Percentiles rank a stretch among this genome's conserved stretches.
phyloP scores from a whole-genome alignment of 768 basidiomycete species.

The Lentinula lateritia region DNA sequence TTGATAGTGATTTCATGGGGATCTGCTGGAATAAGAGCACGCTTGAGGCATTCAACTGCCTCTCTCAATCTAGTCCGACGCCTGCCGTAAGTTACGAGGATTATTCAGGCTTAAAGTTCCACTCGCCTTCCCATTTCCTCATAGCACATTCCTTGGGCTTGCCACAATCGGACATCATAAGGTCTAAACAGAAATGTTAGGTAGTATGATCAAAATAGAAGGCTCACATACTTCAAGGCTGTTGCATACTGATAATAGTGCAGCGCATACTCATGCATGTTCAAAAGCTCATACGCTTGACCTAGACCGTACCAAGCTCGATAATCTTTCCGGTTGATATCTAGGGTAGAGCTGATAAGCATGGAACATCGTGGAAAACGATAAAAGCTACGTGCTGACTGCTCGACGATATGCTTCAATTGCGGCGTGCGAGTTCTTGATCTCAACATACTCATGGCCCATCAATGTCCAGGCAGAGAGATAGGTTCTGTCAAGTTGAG shows the following conservation, averaged over 20 bases:
- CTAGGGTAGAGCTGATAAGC: slow-evolving; percentile 34
- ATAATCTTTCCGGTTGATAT: slow-evolving; percentile 95
- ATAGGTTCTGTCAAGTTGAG: slow-evolving; percentile 92
- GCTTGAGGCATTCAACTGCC: slow-evolving; percentile 87
- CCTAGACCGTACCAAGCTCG: slow-evolving; percentile 98
- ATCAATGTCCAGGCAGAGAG: slow-evolving; percentile 98
- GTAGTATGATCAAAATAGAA: neutral
- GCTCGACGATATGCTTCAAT: slow-evolving; percentile 97
- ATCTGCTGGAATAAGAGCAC: slow-evolving; percentile 80
- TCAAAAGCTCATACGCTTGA: slow-evolving; percentile 93
- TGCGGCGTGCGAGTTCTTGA: slow-evolving; percentile 99
- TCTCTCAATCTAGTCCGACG: slow-evolving; percentile 58
- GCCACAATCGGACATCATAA: slow-evolving; percentile 95
- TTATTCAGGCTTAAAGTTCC: neutral
- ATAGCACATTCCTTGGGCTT: slow-evolving; percentile 90
- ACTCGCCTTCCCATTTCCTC: slow-evolving; percentile 82
- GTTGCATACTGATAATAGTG: slow-evolving; percentile 97
- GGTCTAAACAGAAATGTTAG: slow-evolving; percentile 45
- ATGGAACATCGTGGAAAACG: neutral
- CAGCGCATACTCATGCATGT: slow-evolving; percentile 94
- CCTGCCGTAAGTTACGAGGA: neutral
- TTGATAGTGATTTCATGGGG: slow-evolving; percentile 70
- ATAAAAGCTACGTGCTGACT: slow-evolving; percentile 58
- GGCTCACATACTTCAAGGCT: slow-evolving; percentile 64
- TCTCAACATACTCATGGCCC: slow-evolving; percentile 98